Evolutionary conservation across 441 rosid species (phyloP), one percentile per base, ranked within the genome.

Genomic region (Brassica balearica): DNA sequence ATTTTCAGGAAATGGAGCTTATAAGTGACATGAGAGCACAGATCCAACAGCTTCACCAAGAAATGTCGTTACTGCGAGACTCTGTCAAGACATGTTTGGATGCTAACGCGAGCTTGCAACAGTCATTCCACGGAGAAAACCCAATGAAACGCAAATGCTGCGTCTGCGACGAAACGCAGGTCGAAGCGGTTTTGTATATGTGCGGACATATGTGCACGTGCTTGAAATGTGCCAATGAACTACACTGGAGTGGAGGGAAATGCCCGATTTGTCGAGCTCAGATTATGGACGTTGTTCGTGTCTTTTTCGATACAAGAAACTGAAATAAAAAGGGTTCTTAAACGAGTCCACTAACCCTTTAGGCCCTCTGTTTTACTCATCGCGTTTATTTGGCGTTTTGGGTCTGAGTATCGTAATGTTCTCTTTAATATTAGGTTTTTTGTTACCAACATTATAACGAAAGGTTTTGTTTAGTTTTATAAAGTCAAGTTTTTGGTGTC

Each of bases 121-220:
- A 77, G 27, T 85, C 85, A 23, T 23, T 76, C 43, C 82, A 83
- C 43, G 81, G 64, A 71, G 85, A 88, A 77, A 81, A 76, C 80
- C 80, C 74, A 5, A 4, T 61, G 73, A 80, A 71, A 66, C 80
- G 71, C 65, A 80, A 76, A 38, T 80, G 83, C 68, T 66, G 74
- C 66, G 69, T 41, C 12, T 80, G 83, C 43, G 12, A 67, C 0
- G 70, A 76, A 67, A 51, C 74, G 41, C 80, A 76, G 29, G 83
- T 80, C 2, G 74, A 80, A 27, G 76, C 67, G 38, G 77, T 76
- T 67, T 67, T 80, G 73, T 80, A 80, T 74, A 71, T 8, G 61
- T 92, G 99, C 55, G 97, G 99, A 64, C 99, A 95, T 81, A 93
- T 95, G 95, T 93, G 98, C 73, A 84, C 92, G 32, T 95, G 98